Evolutionary conservation across 352 stramenopile species (phyloP), one percentile per base, ranked within the genome.

Genomic region (Pythium sp.): DNA sequence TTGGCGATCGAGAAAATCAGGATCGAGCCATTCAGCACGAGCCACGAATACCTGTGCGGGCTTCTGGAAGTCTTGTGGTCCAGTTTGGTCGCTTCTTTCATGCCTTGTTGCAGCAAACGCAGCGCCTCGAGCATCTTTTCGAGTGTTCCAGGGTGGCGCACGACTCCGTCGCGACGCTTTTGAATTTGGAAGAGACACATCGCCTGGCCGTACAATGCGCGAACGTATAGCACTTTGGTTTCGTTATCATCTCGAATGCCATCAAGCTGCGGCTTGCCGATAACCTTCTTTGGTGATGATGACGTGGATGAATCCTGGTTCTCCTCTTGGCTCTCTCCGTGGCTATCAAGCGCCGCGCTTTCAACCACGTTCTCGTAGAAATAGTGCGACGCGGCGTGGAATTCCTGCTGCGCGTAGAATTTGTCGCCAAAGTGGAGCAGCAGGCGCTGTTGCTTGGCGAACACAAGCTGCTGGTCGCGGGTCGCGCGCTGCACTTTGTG

Each of bases 21-120:
- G 9, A 92, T 58, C 2, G 84, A 84, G 0, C 87, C 87, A 22
- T 95, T 93, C 20, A 92, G 67, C 5, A 86, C 72, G 12, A 93
- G 67, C 81, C 85, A 93, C 53, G 80, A 67, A 47, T 77, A 83
- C 30, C 73, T 65, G 0, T 77, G 75, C 2, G 63, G 58, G 12
- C 15, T 36, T n/a, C 7, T 58, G 5, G 7, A 12, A 3, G 64
- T 60, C 49, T 72, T 26, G 14, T 59, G 65, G 55, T 90, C 84
- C 36, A 89, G 67, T 8, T 67, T 43, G 2, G 85, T 62, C 1
- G 81, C 73, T 0, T 65, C 56, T 43, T 87, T 72, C 72, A 91
- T 89, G 12, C 75, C 80, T 7, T 68, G 20, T 20, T 84, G 83
- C 1, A 90, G 7, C 11, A 81, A 34, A 5, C 53, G 58, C 58